Percentiles rank a stretch among this genome's conserved stretches.
These are phyloP conservation scores for Neopestalotiopsis rosae DNA, from an alignment of 2,329 filamentous ascomycete species.

Conservation along the genomic window DNA sequence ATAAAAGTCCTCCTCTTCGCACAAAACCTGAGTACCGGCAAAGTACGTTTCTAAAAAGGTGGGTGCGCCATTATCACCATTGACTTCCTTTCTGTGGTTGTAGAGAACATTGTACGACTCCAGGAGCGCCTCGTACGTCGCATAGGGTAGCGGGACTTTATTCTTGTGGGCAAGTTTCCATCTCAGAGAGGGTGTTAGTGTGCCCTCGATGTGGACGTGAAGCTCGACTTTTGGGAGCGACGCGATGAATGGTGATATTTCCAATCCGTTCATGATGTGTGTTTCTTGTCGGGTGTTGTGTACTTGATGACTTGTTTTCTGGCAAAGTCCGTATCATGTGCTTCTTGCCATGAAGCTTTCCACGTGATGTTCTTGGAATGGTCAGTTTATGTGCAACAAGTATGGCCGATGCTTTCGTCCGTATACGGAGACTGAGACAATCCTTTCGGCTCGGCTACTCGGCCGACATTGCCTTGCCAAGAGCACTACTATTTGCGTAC, in stretches of 20 bases:
- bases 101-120: constrained; percentile 40
- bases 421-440: neutral
- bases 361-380: neutral
- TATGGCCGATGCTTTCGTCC: neutral
- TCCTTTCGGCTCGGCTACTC: neutral
- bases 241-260: constrained; percentile 40
- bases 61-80: constrained; percentile 36
- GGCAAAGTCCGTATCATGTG: neutral
- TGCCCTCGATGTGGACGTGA: constrained; percentile 53
- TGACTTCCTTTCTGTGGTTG: constrained; percentile 44
- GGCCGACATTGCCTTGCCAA: neutral
- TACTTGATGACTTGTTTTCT: neutral
- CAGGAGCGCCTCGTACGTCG: constrained; percentile 37
- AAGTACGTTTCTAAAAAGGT: constrained; percentile 42
- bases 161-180: constrained; percentile 48
- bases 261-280: constrained; percentile 34
- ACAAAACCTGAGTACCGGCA: constrained; percentile 37
- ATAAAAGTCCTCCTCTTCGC: constrained; percentile 42
- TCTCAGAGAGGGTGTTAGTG: constrained; percentile 43
- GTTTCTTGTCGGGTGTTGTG: neutral
- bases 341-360: neutral
- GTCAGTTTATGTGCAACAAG: neutral
- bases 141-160: constrained; percentile 35
- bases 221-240: constrained; percentile 50
- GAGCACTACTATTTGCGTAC: neutral